phyloP scores from a whole-genome alignment of 225 moss, liverwort and hornwort species.

The Marchantia polymorpha region DNA sequence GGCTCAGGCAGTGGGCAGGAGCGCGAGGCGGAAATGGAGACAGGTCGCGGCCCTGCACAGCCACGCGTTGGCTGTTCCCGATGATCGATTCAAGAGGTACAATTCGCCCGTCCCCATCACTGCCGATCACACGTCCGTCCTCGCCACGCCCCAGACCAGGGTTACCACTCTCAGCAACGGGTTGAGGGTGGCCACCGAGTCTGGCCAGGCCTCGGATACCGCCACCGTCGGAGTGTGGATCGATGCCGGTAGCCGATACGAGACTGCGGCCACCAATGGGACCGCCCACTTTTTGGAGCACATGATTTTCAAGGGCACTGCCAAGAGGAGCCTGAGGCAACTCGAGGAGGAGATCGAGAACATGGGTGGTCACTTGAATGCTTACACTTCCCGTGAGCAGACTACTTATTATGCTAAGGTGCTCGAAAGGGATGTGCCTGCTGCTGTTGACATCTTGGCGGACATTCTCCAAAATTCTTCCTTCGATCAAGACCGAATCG shows the following conservation, averaged over 20 bases:
- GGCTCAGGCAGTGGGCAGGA: slow-evolving; percentile 52
- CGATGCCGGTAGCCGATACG: slow-evolving; percentile 79
- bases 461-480: slow-evolving; percentile 90
- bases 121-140: slow-evolving; percentile 59
- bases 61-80: slow-evolving; percentile 58
- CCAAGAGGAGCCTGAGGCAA: slow-evolving; percentile 50
- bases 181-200: slow-evolving; percentile 71
- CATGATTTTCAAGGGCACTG: slow-evolving; percentile 89
- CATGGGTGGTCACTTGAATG: slow-evolving; percentile 88
- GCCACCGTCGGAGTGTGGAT: slow-evolving; percentile 91
- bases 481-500: slow-evolving; percentile 79
- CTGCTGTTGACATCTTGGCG: slow-evolving; percentile 73
- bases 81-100: slow-evolving; percentile 65
- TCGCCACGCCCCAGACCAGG: slow-evolving; percentile 62
- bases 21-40: slow-evolving; percentile 59
- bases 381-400: slow-evolving; percentile 87
- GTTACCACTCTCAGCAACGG: slow-evolving; percentile 75
- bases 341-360: slow-evolving; percentile 98
- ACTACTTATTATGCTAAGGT: slow-evolving; percentile 89
- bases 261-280: slow-evolving; percentile 70
- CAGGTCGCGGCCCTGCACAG: slow-evolving; percentile 54
- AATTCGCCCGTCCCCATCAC: slow-evolving; percentile 61
- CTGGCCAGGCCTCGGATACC: slow-evolving; percentile 56
- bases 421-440: slow-evolving; percentile 62
- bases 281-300: slow-evolving; percentile 90